Base-by-base conservation (phyloP, 345 rosid genomes). In the Camelina neglecta region DNA sequence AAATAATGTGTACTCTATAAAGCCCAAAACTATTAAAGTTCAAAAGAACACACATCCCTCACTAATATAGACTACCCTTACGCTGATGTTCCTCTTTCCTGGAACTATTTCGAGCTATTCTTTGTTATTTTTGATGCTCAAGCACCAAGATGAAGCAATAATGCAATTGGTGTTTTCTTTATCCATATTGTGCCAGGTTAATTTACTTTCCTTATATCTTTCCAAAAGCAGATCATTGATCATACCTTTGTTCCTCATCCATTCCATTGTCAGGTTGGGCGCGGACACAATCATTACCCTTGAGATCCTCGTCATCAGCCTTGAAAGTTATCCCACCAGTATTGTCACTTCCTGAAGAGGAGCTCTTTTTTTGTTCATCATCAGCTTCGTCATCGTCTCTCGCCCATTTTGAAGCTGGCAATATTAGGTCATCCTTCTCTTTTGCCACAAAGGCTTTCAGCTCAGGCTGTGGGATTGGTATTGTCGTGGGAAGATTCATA, bases 341-440 rank as follows among this genome's bases (percentile, higher is more conserved):
- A 84, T 84, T 89, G 73, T 91, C 98, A 72, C 93, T 91, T 78
- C 96, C 97, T 55, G 97, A 90, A 36, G 98, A 95, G 82, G 90
- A 89, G 76, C 96, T 85, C 77, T 82, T 84, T 84, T 89, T 86
- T 74, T 84, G 93, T 67, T 87, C 99, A 60, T 93, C 96, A 29
- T 88, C 97, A 67, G 89, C 88, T 58, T 87, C 98, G 67, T 93
- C 93, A 82, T 93, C 95, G 77, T 96, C 99, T 69, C 89, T 81
- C 62, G 96, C 93, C 99, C 99, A 96, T 81, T 90, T 96, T 65
- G 99, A 93, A 59, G 96, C 87, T 31, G 96, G 93, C 83, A 93
- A 84, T 59, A 89, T 77, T 62, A 88, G 92, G 61, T 91, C 98
- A 36, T 4, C 83, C 82, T 85, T 93, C 83, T 93, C 98, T 77